Base-by-base conservation (phyloP, 805 yeast genomes). In the Yamadazyma takamatsuzukensis region DNA sequence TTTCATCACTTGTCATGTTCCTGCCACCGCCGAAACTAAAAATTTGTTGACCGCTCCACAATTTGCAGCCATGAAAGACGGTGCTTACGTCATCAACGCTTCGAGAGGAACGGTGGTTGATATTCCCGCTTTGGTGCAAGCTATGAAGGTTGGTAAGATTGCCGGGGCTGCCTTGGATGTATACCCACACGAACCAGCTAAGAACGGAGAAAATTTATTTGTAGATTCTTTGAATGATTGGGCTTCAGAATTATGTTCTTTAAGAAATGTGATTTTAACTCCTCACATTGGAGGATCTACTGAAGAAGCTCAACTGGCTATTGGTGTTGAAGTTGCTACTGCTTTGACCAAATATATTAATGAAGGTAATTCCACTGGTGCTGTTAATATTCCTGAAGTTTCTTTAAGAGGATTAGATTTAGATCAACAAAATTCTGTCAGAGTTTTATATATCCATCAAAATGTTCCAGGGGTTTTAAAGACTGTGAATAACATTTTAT, bases 261-360 rank as follows among this genome's bases (percentile, higher is more conserved):
- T 88, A 58, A 79, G 89, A 67, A 93, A 93, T 65, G 78, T 90
- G 41, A 88, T 93, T 45, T 74, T 93, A 53, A 82, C 97, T 34
- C 98, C 98, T 21, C 98, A 93, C 59, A 93, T 93, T 49, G 98
- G 98, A 67, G 98, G 98, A 47, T 88, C 97, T 32, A 93, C 98
- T 29, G 97, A 90, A 65, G 98, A 93, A 72, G 98, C 98, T 23
- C 98, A 93, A 74, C 75, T 85, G 36, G 95, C 97, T 25, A 93
- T 93, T 55, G 98, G 98, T 68, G 71, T 90, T 40, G 98, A 93
- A 70, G 98, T 93, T 41, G 86, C 82, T 40, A 72, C 83, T 28
- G 80, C 95, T 24, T 73, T 93, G 53, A 72, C 89, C 45, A 86
- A 85, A 58, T 93, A 88, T 70, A 83, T 93, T 61, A 90, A 89